Percentiles rank a stretch among this genome's conserved stretches.
Conservation (phyloP, 345 rosid species). For the Rhodomyrtus tomentosa region DNA sequence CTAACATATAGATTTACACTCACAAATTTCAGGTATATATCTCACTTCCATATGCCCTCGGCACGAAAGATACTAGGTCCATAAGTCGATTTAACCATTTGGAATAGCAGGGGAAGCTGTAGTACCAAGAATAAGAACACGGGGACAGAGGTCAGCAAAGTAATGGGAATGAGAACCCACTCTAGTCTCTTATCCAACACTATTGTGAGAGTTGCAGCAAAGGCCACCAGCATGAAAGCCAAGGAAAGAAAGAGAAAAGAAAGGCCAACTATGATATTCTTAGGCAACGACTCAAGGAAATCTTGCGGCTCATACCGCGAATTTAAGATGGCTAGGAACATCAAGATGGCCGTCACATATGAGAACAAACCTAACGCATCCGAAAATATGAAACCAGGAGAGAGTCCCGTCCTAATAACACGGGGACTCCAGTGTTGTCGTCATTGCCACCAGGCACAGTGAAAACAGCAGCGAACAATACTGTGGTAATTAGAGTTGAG, state of each 20-base stretch:
- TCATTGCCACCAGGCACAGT: slow-evolving; percentile 17
- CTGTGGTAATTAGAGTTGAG: slow-evolving; percentile 15
- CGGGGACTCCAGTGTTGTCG: background rate
- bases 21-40: too few relatives aligned
- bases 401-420: background rate
- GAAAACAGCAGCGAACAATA: slow-evolving; percentile 18
- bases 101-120: background rate
- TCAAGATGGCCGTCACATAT: slow-evolving; percentile 2
- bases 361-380: slow-evolving; percentile 8
- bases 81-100: background rate
- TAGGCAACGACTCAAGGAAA: background rate
- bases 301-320: slow-evolving; percentile 5
- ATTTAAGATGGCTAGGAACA: slow-evolving; percentile 4
- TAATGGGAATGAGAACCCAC: background rate
- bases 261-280: background rate
- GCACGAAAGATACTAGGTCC: background rate
- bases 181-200: background rate
- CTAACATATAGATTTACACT: too few relatives aligned
- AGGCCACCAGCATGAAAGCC: background rate
- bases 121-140: background rate
- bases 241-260: background rate
- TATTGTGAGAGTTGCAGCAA: background rate
- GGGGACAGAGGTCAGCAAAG: background rate
- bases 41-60: background rate
- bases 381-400: slow-evolving; percentile 8